Evolutionary conservation across 441 rosid genomes (phyloP).

Genomic region (Pelargonium australe): DNA sequence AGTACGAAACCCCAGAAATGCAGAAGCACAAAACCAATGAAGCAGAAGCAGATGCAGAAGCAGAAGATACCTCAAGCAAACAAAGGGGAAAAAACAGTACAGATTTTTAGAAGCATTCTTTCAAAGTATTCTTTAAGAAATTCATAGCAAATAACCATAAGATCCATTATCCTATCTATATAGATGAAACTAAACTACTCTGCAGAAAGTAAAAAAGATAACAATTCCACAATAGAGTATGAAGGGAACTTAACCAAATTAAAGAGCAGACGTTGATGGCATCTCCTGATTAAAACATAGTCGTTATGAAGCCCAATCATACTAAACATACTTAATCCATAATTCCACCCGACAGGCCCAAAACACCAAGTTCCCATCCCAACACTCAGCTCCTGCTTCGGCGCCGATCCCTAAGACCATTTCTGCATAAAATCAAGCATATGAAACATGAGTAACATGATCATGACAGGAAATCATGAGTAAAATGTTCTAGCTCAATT

Average conservation of each 20-base stretch:
- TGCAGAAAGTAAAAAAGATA: conserved; percentile 31
- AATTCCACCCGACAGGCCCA: conserved; percentile 27
- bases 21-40: conserved; percentile 80
- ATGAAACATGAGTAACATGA: conserved; percentile 5
- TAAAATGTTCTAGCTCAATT: background rate
- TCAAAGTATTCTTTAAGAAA: conserved; percentile 29
- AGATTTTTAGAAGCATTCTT: conserved; percentile 45
- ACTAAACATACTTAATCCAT: conserved; percentile 46
- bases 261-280: conserved; percentile 50
- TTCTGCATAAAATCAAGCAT: conserved; percentile 41
- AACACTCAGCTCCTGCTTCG: conserved; percentile 77
- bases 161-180: conserved; percentile 23
- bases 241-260: conserved; percentile 67
- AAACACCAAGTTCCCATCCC: conserved; percentile 17
- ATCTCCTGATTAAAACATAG: conserved; percentile 53
- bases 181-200: conserved; percentile 25
- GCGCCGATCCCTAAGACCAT: conserved; percentile 71
- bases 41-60: conserved; percentile 45
- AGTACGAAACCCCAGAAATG: conserved; percentile 56
- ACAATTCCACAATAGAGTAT: conserved; percentile 42
- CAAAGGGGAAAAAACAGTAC: conserved; percentile 39
- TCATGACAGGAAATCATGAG: too few species aligned
- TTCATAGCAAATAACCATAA: conserved; percentile 27
- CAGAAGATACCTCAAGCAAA: conserved; percentile 72
- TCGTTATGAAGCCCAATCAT: conserved; percentile 53